These are phyloP conservation scores for Termitomyces sp. DNA, from an alignment of 768 basidiomycete genomes.

Conservation along the genomic window DNA sequence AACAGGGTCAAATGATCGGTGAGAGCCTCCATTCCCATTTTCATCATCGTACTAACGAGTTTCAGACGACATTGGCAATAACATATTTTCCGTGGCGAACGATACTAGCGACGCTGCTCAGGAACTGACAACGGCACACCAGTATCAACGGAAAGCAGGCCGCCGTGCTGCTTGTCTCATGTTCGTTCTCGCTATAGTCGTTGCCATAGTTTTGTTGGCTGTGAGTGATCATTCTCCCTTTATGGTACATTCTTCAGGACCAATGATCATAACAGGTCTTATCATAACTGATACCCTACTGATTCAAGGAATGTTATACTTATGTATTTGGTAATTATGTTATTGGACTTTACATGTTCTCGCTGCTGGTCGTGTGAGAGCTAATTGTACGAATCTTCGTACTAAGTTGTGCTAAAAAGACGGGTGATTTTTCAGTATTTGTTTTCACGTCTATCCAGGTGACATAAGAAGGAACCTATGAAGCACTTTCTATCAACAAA, in stretches of 20 bases:
- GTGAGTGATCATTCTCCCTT: constrained; percentile 44
- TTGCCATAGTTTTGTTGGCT: constrained; percentile 84
- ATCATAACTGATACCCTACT: constrained; percentile 10
- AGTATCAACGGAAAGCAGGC: constrained; percentile 93
- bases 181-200: constrained; percentile 81
- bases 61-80: constrained; percentile 91
- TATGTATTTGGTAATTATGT: constrained; percentile 12
- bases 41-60: not conserved
- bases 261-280: constrained; percentile 7
- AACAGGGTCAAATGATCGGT: constrained; percentile 96
- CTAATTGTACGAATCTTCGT: not conserved
- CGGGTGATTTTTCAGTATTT: not conserved
- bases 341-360: not conserved
- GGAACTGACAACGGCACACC: constrained; percentile 84
- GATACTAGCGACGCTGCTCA: constrained; percentile 81
- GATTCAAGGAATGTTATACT: not conserved
- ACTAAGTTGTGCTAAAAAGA: not conserved
- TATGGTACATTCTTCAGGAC: not conserved
- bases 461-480: too few species aligned
- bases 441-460: not conserved
- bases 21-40: constrained; percentile 19
- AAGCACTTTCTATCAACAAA: not conserved
- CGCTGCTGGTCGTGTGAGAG: not conserved
- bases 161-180: constrained; percentile 85
- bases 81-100: constrained; percentile 79